Percentiles rank a stretch among this genome's conserved stretches.
Evolutionary conservation across 495 filamentous ascomycete species (phyloP).

Genomic region (Glonium stellatum): DNA sequence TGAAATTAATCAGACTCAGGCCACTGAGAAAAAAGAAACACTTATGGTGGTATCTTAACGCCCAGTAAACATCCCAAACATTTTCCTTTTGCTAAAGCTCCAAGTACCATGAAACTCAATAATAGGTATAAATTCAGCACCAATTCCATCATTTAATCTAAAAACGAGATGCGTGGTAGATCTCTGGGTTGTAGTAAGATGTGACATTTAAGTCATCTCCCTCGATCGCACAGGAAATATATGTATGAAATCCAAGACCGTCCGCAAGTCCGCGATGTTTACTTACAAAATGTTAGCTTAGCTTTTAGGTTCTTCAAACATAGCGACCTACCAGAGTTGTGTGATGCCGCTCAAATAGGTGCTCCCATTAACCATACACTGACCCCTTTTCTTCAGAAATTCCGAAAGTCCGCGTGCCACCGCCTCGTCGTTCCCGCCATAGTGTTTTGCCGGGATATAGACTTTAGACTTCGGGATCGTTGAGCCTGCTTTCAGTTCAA

Average conservation of each 20-base stretch:
- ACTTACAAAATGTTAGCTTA: not conserved
- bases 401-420: constrained; percentile 4
- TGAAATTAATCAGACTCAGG: too few relatives aligned
- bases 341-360: not conserved
- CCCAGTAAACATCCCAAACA: too few relatives aligned
- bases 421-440: constrained; percentile 24
- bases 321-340: not conserved
- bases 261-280: constrained; percentile 6
- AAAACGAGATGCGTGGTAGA: constrained; percentile 3
- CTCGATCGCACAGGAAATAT: constrained; percentile 5
- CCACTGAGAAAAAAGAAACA: too few relatives aligned
- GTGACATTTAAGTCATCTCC: constrained; percentile 5
- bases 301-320: not conserved
- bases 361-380: not conserved
- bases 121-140: not conserved
- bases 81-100: not conserved
- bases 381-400: not conserved
- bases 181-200: constrained; percentile 7
- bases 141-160: not conserved
- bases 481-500: constrained; percentile 30
- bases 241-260: constrained; percentile 12
- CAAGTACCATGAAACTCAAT: not conserved
- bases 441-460: constrained; percentile 36
- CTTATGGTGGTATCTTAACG: too few relatives aligned
- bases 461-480: constrained; percentile 31